Evolutionary conservation across 352 stramenopile species (phyloP), one percentile per base, ranked within the genome.

Genomic region (Blastocystis sp.): DNA sequence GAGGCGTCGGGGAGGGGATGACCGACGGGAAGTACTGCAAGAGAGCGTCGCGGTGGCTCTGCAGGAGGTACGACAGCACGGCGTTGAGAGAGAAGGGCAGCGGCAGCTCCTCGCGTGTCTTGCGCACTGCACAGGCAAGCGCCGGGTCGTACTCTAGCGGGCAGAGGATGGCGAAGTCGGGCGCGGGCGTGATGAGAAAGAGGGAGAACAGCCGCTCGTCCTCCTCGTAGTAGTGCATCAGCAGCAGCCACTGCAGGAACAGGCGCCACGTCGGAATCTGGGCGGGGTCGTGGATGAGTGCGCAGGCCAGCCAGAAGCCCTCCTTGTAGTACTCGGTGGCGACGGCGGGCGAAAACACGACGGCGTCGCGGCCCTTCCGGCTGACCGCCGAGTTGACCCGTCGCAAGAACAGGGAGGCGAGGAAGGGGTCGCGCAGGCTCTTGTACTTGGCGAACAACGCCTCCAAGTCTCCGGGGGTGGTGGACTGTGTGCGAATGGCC

Each of bases 231-330:
- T 64, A 61, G 17, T 28, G 19, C 28, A 38, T 64, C 19, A 60
- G 69, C n/a, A 64, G 38, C 0, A 79, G 38, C 69, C 69, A 79
- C 28, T 79, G 19, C 10, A 79, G 7, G 69, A 79, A 79, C 7
- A 19, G 17, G 0, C 19, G 11, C 69, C 69, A 79, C 45, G 38
- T 3, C 28, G 9, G 7, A 10, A 79, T 62, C 21, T 79, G 17
- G 14, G 28, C 9, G 34, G 54, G 43, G 21, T 79, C 54, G 54
- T 79, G 45, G 17, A 79, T 34, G n/a, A 79, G 34, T 21, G 21
- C 21, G 17, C 48, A 2, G 11, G 48, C 43, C 45, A 63, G 48
- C 69, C 43, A 79, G 14, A 64, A 10, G 34, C 54, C 45, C 28
- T 79, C n/a, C n/a, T 79, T 79, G 17, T 43, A 24, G 3, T 48